A percentile compares a stretch with the other conserved stretches of the same genome.
These are phyloP conservation scores for Gomphus bonarii DNA, from an alignment of 1,284 basidiomycete species.

Conservation along the genomic window DNA sequence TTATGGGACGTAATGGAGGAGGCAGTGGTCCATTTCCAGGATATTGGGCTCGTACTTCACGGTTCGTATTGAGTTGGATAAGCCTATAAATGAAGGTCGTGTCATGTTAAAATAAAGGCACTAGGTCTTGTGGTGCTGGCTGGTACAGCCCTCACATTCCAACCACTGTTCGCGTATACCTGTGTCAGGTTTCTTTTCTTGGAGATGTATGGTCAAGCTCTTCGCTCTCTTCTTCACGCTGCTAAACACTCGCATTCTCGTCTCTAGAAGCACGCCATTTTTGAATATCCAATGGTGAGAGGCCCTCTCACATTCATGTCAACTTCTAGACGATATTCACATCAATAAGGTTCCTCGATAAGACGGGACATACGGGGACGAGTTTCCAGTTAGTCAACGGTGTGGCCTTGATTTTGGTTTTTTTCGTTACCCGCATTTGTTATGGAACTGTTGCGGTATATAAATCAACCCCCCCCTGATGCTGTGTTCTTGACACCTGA, in stretches of 20 bases:
- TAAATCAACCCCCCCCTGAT: conserved; percentile 9
- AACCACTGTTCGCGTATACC: conserved; percentile 69
- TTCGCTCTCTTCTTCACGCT: background rate
- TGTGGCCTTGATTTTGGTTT: conserved; percentile 44
- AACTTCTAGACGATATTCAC: background rate
- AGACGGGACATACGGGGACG: conserved; percentile 58
- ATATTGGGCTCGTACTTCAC: conserved; percentile 55
- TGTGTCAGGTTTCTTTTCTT: conserved; percentile 31
- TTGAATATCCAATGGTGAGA: conserved; percentile 64
- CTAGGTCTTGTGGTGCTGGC: conserved; percentile 50
- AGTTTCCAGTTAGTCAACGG: conserved; percentile 58
- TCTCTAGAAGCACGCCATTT: conserved; percentile 61
- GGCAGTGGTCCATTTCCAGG: conserved; percentile 41
- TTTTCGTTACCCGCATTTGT: conserved; percentile 52
- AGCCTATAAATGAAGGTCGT: background rate
- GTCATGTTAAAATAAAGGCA: background rate
- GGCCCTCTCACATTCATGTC: background rate
- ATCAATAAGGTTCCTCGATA: conserved; percentile 55
- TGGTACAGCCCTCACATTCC: conserved; percentile 21
- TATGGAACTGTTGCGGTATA: conserved; percentile 56
- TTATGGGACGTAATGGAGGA: conserved; percentile 51
- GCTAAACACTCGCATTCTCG: conserved; percentile 9
- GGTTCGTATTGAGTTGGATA: conserved; percentile 28
- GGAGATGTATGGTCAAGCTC: background rate
- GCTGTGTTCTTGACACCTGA: conserved; percentile 1